phyloP scores from a whole-genome alignment of 1,284 basidiomycete species.

The Cryptococcus hybrid region DNA sequence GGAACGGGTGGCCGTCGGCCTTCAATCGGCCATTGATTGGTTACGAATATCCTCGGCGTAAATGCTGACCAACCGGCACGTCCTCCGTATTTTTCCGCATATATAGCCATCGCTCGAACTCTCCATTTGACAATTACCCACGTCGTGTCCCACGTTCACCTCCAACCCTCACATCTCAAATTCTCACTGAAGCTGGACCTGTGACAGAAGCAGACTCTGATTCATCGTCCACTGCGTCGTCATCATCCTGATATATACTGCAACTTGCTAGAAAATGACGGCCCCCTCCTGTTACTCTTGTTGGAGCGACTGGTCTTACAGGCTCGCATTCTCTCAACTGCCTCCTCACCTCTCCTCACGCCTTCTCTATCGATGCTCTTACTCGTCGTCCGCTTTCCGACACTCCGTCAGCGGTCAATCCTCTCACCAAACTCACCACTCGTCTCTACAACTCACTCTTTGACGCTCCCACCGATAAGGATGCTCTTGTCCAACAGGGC shows the following conservation, averaged over 20 bases:
- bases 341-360: slow-evolving; percentile 27
- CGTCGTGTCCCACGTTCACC: slow-evolving; percentile 34
- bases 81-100: too few relatives aligned
- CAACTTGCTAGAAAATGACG: not conserved
- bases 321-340: slow-evolving; percentile 29
- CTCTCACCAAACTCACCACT: slow-evolving; percentile 22
- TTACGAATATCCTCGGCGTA: not conserved
- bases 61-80: not conserved
- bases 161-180: slow-evolving; percentile 11
- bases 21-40: not conserved
- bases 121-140: slow-evolving; percentile 33
- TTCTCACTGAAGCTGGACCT: slow-evolving; percentile 5
- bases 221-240: slow-evolving; percentile 1
- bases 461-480: slow-evolving; percentile 10
- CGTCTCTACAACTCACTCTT: slow-evolving; percentile 27
- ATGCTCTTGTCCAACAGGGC: slow-evolving; percentile 14
- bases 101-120: slow-evolving; percentile 33
- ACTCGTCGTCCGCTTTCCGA: slow-evolving; percentile 31
- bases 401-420: not conserved
- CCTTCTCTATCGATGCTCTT: slow-evolving; percentile 38
- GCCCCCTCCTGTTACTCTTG: slow-evolving; percentile 32
- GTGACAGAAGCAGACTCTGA: slow-evolving; percentile 10
- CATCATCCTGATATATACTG: not conserved
- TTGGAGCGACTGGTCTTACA: slow-evolving; percentile 47
- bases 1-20: not conserved